Evolutionary conservation across 108 stramenopile species (phyloP), one percentile per base, ranked within the genome.

Genomic region (Aurantiochytrium sp.): DNA sequence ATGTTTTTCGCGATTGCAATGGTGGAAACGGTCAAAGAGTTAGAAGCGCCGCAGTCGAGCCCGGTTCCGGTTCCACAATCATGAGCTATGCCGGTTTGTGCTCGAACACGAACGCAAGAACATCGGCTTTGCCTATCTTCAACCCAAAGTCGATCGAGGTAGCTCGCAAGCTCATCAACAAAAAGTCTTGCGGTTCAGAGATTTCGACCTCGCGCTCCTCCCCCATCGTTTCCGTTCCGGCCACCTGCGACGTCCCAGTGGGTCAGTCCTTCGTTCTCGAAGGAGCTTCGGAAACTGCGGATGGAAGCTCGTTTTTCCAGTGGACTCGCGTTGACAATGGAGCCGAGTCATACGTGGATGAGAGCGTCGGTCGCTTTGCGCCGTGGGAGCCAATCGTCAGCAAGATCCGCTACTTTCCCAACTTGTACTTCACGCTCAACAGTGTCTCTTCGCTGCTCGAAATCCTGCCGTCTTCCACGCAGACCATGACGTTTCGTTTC

Each of bases 61-160:
- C 76, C 28, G 76, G 76, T 18, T 83, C 76, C 0, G 76, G 76
- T 12, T 10, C 76, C n/a, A 53, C 76, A 12, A 83, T 83, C 23
- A 83, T 83, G 76, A 53, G 76, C 45, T 83, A 83, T 45, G 76
- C 76, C 12, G 76, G 76, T 16, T 6, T 83, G 8, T 83, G 76
- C 28, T 43, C 43, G 25, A 53, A 12, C 49, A 12, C 76, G 12
- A 83, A 83, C 4, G 5, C 4, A 12, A 12, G 16, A 18, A 16
- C 1, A 6, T 25, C n/a, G 0, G 51, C 25, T 3, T 19, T 53
- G 49, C 76, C 76, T 2, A n/a, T 12, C 76, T 83, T 83, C 51
- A 53, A 53, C 45, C 49, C 76, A 45, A 83, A 12, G 19, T 53
- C 45, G 45, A 6, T 83, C 23, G 18, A 53, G 51, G 51, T 6